Base-by-base conservation (phyloP, 108 stramenopile genomes). In the Nitzschia sp. region DNA sequence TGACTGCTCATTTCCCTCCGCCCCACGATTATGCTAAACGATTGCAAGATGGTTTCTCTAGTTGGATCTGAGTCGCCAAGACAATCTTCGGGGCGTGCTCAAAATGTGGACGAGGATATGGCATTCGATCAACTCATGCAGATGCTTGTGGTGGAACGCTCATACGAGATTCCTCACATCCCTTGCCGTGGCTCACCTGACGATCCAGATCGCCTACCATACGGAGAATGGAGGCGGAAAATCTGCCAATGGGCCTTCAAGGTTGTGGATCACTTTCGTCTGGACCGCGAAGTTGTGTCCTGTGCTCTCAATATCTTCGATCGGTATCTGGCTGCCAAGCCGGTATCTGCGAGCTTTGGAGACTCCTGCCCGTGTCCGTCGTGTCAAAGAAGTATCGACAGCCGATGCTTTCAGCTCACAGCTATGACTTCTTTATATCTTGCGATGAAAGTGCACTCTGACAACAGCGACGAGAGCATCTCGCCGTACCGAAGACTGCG, bases 221-320 rank as follows among this genome's bases (percentile, higher is more conserved):
- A 76, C 53, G 83, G 79, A 46, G 72, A 79, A 50, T 94, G 92
- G 75, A 72, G 92, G 11, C 71, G 83, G 21, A 83, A 79, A 48
- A 91, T 94, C 25, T 89, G 85, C 62, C 88, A 89, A 63, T 94
- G 92, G 92, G 82, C 83, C 59, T 94, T 87, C 63, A 84, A 85
- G 16, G 87, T 94, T 9, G 77, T 91, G 19, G 93, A 94, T 70
- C 85, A 91, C 70, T 94, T 91, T 64, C 69, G 70, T 11, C 63
- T 87, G 34, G 89, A 94, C 53, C 80, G 93, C 41, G 89, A 88
- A 53, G 84, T 87, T 67, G 76, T 94, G 0, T 75, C 79, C 3
- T 66, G 86, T 30, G 87, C 83, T 9, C 69, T 94, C 62, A 82
- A 80, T 45, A 83, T 89, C 53, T 81, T 94, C 8, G 92, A 94